Evolutionary conservation across 495 filamentous ascomycete genomes (phyloP).

Genomic region (Hyphodiscus hymeniophilus): DNA sequence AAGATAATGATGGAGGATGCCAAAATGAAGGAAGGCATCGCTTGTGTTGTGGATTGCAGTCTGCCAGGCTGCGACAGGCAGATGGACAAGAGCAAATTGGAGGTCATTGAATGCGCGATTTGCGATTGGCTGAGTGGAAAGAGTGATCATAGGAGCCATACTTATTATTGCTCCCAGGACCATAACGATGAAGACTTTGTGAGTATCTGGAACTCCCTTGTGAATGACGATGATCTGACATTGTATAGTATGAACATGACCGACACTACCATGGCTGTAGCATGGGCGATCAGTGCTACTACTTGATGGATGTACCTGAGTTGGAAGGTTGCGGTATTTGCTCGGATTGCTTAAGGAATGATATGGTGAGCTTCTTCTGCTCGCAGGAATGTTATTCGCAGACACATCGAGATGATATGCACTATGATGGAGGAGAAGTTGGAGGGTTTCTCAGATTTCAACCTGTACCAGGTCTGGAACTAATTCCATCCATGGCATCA

Average conservation of each 20-base stretch:
- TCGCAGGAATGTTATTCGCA: slow-evolving; percentile 14
- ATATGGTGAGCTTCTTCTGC: slow-evolving; percentile 13
- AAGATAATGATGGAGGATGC: slow-evolving; percentile 24
- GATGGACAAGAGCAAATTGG: slow-evolving; percentile 15
- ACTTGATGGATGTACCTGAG: slow-evolving; percentile 6
- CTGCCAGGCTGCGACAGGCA: slow-evolving; percentile 29
- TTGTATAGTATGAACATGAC: slow-evolving; percentile 13
- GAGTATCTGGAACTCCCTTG: slow-evolving; percentile 17
- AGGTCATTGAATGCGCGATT: slow-evolving; percentile 28
- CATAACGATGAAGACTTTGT: slow-evolving; percentile 35
- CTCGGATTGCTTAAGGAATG: slow-evolving; percentile 13
- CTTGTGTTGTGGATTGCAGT: slow-evolving; percentile 29
- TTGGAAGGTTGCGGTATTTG: slow-evolving; percentile 15
- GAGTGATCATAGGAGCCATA: slow-evolving; percentile 18
- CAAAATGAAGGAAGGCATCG: slow-evolving; percentile 18
- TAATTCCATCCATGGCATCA: no score
- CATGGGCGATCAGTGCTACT: slow-evolving; percentile 15
- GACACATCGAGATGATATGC: slow-evolving; percentile 7
- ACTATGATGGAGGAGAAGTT: slow-evolving; percentile 3
- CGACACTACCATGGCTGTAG: slow-evolving; percentile 14
- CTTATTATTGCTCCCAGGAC: slow-evolving; percentile 36
- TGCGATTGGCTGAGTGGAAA: slow-evolving; percentile 32
- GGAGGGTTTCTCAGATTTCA: neutral
- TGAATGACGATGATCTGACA: neutral
- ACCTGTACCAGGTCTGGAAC: neutral